Evolutionary conservation across 768 basidiomycete genomes (phyloP), one percentile per base, ranked within the genome.

Genomic region (Auriscalpium microsporum): DNA sequence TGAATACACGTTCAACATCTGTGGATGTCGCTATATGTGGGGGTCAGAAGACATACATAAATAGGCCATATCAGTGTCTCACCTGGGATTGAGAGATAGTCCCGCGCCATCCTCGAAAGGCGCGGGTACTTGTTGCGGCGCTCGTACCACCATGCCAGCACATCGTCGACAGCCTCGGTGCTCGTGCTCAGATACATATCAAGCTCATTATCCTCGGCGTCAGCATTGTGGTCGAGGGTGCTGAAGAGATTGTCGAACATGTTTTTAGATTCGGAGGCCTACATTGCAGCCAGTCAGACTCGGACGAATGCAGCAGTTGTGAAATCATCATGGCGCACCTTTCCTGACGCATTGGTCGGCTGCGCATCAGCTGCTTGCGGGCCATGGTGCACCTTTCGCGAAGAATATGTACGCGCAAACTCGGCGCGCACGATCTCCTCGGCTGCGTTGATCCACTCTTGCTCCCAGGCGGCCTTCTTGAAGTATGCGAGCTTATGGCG

Each of bases 1-100:
- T 69, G 48, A 71, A 72, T 3, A 66, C 44, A 0, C 57, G 58
- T 50, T 71, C 67, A 36, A 69, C 63, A n/a, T 63, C 60, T 14
- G 66, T 58, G 5, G 69, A 69, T 1, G 66, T 70, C 4, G 67
- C 70, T 71, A 45, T 19, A 45, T 38, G n/a, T 21, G 35, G 21
- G 37, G 13, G 40, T 17, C 2, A 40, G n/a, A 5, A n/a, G 33
- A 19, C n/a, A n/a, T n/a, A n/a, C n/a, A n/a, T n/a, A n/a, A n/a
- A n/a, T n/a, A n/a, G n/a, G n/a, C n/a, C 28, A 14, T 7, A 14
- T 16, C 49, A 23, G 33, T n/a, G 14, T 10, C 44, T 16, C 49
- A 61, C 58, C 52, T 45, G 60, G 60, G 28, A 63, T 56, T 16
- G 48, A 14, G 6, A 57, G 57, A 51, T 67, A 69, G 52, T 68